Base-by-base conservation (phyloP, 805 yeast genomes). In the Kodamaea lidongshanica region DNA sequence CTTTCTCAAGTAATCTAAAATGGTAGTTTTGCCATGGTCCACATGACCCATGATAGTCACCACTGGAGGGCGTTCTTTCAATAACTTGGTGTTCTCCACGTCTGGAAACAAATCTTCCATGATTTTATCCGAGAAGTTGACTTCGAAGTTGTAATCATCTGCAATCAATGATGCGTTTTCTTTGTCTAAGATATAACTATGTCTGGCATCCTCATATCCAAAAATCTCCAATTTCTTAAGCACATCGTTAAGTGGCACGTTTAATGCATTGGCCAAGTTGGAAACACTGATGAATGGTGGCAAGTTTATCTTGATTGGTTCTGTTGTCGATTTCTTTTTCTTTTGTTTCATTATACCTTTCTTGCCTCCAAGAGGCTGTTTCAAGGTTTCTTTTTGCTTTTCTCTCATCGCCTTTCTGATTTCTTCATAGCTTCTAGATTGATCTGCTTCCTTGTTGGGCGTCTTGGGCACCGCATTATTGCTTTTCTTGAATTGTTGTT, bases 11-110 rank as follows among this genome's bases (percentile, higher is more conserved):
- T 77, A 74, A 54, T 92, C 98, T 33, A 92, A 67, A 37, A 92
- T 79, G 0, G 98, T 89, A 2, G 98, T 92, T 53, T 92, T 92
- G 2, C 98, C 98, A 50, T 92, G 98, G 56, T 92, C 98, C 17
- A 92, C 98, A 54, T 92, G 98, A 3, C 98, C 98, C 97, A 92
- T 92, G 30, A 92, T 84, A 0, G 98, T 88, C 4, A 92, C 96
- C 14, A 92, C 80, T 0, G 98, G 98, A 0, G 98, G 87, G 41
- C 97, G 65, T 5, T 77, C 66, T 25, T 72, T 74, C 39, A 80
- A 52, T 13, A 56, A 47, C 5, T 59, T 56, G n/a, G 52, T 48
- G 16, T 67, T 67, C 2, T 59, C 65, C 0, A 83, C 72, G 2
- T 59, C 58, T 0, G 77, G 72, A 10, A 71, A 65, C 11, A 85